Base-by-base conservation (phyloP, 306 rosid species). In the Notholithocarpus densiflorus region DNA sequence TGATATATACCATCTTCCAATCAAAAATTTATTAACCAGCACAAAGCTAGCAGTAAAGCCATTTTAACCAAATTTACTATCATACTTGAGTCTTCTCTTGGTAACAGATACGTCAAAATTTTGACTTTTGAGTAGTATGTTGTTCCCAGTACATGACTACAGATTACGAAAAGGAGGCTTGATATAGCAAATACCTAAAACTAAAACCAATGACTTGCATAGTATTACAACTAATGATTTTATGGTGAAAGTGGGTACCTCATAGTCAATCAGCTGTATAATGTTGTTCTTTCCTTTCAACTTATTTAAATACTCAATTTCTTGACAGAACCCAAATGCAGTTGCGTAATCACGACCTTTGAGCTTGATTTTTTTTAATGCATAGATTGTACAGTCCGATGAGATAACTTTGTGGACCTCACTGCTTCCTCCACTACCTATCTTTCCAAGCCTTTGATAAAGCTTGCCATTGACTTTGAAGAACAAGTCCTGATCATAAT, bases 351-450 rank as follows among this genome's bases (percentile, higher is more conserved):
- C 98, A 71, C 98, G 98, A 56, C 98, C 98, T 85, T 89, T 95
- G 21, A 95, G 92, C 88, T 90, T 92, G 43, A 92, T 95, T 82
- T 89, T 95, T 82, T 95, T 92, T 55, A 95, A 93, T 4, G 98
- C 98, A 80, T 89, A 91, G 72, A 95, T 93, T 51, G 85, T 91
- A 84, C 98, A 95, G 77, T 95, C 97, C 61, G 97, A 90, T 79
- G 98, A 95, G 82, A 95, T 95, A 75, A 95, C 98, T 88, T 95
- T 95, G 91, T 95, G 97, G 32, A 95, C 98, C 86, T 95, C 98
- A 87, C 98, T 95, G 87, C 98, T 95, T 86, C 98, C 98, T 34
- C 98, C 98, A 53, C 98, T 95, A 1, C 98, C 98, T 82, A 95
- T 95, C 92, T 95, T 95, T 60, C 98, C 98, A 45, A 95, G 98